Conservation (phyloP, 805 yeast species). For the Torulaspora maleeae region DNA sequence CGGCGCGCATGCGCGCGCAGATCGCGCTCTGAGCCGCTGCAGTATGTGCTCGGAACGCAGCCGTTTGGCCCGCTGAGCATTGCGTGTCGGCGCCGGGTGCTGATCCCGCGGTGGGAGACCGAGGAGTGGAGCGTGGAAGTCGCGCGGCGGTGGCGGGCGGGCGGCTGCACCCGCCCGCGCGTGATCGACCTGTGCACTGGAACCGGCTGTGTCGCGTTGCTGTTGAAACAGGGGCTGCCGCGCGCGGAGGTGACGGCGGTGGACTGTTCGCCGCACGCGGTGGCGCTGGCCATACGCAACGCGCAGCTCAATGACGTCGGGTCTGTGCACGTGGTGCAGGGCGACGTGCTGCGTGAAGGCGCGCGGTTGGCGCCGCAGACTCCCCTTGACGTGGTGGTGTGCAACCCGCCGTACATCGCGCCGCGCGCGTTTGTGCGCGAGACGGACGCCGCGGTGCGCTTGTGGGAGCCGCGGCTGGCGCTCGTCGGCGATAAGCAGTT, state of each 20-base stretch:
- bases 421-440: slow-evolving; percentile 32
- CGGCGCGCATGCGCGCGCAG: slow-evolving; percentile 50
- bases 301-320: slow-evolving; percentile 2
- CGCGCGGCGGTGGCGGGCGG: slow-evolving; percentile 3
- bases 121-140: slow-evolving; percentile 72
- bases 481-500: slow-evolving; percentile 75
- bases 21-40: slow-evolving; percentile 60
- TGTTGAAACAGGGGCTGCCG: slow-evolving; percentile 37
- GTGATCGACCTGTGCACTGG: slow-evolving; percentile 83
- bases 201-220: slow-evolving; percentile 76
- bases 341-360: slow-evolving; percentile 5
- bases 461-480: slow-evolving; percentile 74
- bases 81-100: slow-evolving; percentile 55
- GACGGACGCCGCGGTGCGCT: slow-evolving; percentile 59
- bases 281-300: slow-evolving; percentile 35
- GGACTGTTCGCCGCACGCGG: slow-evolving; percentile 55
- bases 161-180: slow-evolving; percentile 43
- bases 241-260: slow-evolving; percentile 40
- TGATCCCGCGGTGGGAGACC: slow-evolving; percentile 93
- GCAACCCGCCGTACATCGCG: slow-evolving; percentile 90
- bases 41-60: slow-evolving; percentile 78
- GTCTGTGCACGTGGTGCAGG: slow-evolving; percentile 1
- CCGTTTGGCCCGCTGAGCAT: slow-evolving; percentile 76
- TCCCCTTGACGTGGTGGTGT: slow-evolving; percentile 43
- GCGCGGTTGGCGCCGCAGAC: slow-evolving; percentile 34